Evolutionary conservation across 2,329 filamentous ascomycete species (phyloP).

Genomic region (Hirsutella thompsonii): DNA sequence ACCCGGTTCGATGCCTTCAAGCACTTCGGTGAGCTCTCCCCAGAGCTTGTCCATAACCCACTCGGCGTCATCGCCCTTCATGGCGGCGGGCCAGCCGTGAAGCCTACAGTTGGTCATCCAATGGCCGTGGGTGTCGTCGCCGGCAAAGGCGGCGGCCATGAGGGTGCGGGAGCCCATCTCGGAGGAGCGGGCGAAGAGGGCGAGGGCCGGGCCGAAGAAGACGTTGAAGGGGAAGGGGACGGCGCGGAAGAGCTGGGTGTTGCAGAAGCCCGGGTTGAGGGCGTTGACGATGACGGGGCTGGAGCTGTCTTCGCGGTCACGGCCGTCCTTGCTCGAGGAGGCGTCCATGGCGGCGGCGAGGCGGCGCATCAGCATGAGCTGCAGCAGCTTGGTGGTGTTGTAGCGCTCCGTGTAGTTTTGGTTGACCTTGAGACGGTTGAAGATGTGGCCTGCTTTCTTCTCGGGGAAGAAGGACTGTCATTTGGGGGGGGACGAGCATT

Average conservation of each 20-base stretch:
- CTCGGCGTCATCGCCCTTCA: constrained; percentile 22
- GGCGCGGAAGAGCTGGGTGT: constrained; percentile 23
- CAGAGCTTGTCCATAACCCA: constrained; percentile 23
- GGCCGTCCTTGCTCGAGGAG: constrained; percentile 15
- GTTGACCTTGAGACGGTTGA: constrained; percentile 18
- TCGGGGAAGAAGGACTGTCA: constrained; percentile 20
- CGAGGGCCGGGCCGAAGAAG: constrained; percentile 6
- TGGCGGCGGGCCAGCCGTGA: constrained; percentile 9
- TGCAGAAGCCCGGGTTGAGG: constrained; percentile 27
- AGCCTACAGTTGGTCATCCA: constrained; percentile 24
- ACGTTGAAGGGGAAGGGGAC: constrained; percentile 15
- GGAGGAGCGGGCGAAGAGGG: constrained; percentile 19
- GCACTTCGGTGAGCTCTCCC: constrained; percentile 25
- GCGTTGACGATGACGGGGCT: constrained; percentile 23
- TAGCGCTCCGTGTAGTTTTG: constrained; percentile 12
- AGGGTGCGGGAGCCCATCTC: constrained; percentile 27
- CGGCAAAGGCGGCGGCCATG: constrained; percentile 22
- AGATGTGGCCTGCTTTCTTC: constrained; percentile 15
- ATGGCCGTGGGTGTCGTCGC: constrained; percentile 24
- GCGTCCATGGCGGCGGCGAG: constrained; percentile 20
- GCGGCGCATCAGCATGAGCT: constrained; percentile 14
- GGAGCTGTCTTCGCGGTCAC: too few relatives aligned
- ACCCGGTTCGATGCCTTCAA: constrained; percentile 29
- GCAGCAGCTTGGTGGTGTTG: constrained; percentile 17
- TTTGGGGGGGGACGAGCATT: too few relatives aligned